Base-by-base conservation (phyloP, 2,329 filamentous ascomycete species). In the Xenoacremonium recifei region DNA sequence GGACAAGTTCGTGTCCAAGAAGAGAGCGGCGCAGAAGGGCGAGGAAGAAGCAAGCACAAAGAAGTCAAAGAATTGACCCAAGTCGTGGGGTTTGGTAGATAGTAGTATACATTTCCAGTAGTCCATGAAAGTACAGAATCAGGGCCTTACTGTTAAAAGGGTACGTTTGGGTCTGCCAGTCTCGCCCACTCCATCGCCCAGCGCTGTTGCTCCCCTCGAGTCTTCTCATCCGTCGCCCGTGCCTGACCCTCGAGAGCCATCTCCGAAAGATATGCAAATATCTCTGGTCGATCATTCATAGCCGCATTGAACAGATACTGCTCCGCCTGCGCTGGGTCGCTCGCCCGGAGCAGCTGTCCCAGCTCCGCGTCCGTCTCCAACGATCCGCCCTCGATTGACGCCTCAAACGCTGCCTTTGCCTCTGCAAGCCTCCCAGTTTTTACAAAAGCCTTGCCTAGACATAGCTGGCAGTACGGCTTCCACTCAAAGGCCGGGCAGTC, bases 181-280 rank as follows among this genome's bases (percentile, higher is more conserved):
- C 55, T 56, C n/a, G 60, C 53, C 58, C 63, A 66, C 47, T 67
- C 64, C 50, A 57, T 47, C 10, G 60, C 63, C 64, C 62, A 67
- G 5, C 49, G 51, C 16, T 47, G 36, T 12, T 51, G 45, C 3
- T 63, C 51, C 21, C 48, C 50, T 25, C 37, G 51, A 4, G 40
- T 33, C 25, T 36, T 43, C 16, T 41, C 37, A 25, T 45, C 40
- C 7, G 42, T 40, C 18, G 55, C 40, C 9, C 47, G 39, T 4
- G 44, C 37, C 33, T 51, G 53, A 13, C 38, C 50, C 30, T 58
- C 54, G 35, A 64, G 42, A 29, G 54, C 55, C 12, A 60, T 47
- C 34, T 65, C 59, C 3, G 62, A 54, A 18, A 67, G 49, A 5
- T 56, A 50, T 9, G 39, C 44, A 36, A 59, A 66, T 44, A 55